Base-by-base conservation (phyloP, 495 filamentous ascomycete genomes). In the Hypoxylon cercidicola region DNA sequence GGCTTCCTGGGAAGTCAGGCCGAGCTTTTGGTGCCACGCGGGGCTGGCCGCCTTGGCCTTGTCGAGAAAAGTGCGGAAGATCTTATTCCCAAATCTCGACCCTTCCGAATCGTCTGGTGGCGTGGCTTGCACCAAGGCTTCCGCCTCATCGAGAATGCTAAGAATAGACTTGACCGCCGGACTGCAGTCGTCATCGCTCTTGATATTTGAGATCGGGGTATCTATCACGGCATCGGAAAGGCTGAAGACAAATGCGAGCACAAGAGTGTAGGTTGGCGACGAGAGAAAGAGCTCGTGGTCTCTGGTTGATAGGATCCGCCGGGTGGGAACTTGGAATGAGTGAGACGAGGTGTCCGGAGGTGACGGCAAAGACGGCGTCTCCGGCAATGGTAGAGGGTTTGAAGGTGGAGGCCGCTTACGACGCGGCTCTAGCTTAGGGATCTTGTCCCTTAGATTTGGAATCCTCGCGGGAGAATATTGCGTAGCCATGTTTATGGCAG, bases 11-110 rank as follows among this genome's bases (percentile, higher is more conserved):
- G 84, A 78, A n/a, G 77, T 55, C 20, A 89, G 49, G 2, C 83
- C 86, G 1, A 89, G 80, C 39, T 82, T 77, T 41, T 73, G 49
- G 70, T 90, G 88, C 87, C 88, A 90, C 18, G 76, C 55, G n/a
- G 79, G 74, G 20, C 78, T 74, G 41, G 77, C 74, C n/a, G 82
- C 81, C 62, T 76, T 75, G 21, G 92, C 82, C 49, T 86, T 85
- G 76, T 96, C 90, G 57, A 97, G 84, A 68, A 96, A 92, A 61
- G 84, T 77, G 55, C 92, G 89, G 78, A 99, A 99, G 28, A 88
- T 82, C 51, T 91, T 92, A 75, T 99, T 99, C 28, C 95, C 96
- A 70, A 99, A 99, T 35, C 95, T 86, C 4, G 93, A 97, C 21
- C 91, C 91, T 39, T 87, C 90, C 65, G 91, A 88, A 55, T 97